Base-by-base conservation (phyloP, 352 stramenopile species). In the Pythium periplocum region DNA sequence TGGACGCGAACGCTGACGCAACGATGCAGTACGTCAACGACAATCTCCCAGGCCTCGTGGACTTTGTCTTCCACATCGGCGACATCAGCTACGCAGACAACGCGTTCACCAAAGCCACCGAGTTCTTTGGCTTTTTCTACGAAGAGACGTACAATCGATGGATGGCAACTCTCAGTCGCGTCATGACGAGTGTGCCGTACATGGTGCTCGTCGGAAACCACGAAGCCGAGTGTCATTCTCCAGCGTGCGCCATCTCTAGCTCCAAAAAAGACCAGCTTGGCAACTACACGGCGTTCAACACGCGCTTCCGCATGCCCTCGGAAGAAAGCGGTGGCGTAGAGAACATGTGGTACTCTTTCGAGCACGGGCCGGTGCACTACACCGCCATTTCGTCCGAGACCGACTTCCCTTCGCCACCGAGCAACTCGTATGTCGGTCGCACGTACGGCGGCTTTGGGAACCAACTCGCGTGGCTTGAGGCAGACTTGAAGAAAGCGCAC, bases 131-230 rank as follows among this genome's bases (percentile, higher is more conserved):
- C 7, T 75, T 73, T 48, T 72, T 66, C 48, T 74, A 74, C 33
- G 62, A 74, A 36, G 55, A 69, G 44, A 56, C 52, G 12, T 91
- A 79, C 55, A 86, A 94, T 61, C 55, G 62, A 33, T 94, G 64
- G 65, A 83, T 90, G 75, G 71, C 73, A 26, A 50, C 57, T 26
- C 47, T 87, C 34, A 43, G 67, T 8, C 59, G 66, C 1, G 33
- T 64, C 8, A 78, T 74, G 71, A 55, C 39, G 4, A 12, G 52
- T 26, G 53, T 85, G 48, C 78, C 83, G 9, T 91, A 87, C 67
- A 90, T 90, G 74, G 69, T 83, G 12, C 44, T 69, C 3, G 58
- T 73, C 3, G 80, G 83, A 17, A 92, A 91, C 53, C 85, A 95
- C 60, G 75, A 82, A 40, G 67, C 69, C 1, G 72, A 83, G 49